Base-by-base conservation (phyloP, 495 filamentous ascomycete species). In the Talaromyces thailandensis region DNA sequence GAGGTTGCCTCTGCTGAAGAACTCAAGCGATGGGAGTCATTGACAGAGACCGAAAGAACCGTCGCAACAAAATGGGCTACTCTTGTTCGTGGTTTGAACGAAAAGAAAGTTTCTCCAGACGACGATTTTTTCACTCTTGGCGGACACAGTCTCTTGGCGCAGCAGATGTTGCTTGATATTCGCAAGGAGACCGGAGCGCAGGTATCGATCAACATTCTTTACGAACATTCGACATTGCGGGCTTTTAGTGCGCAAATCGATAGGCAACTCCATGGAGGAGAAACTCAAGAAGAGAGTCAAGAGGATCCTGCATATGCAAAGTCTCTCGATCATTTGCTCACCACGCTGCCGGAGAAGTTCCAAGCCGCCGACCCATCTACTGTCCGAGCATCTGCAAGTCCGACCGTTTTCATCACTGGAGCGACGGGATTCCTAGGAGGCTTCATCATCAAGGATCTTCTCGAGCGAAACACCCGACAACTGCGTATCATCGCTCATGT, bases 381-480 rank as follows among this genome's bases (percentile, higher is more conserved):
- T 7, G 40, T 61, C 2, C 59, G 59, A 24, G 62, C 52, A 43
- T 58, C 57, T 48, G 24, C 61, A 52, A 21, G 75, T 43, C 69
- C 80, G 5, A 92, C 86, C 0, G 77, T 93, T 21, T 88, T 98
- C 69, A 77, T 97, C 6, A 97, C 94, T 14, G 94, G 93, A 31
- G 91, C 89, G 0, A 97, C 94, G 32, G 93, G 93, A 8, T 98
- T 96, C 77, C 73, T 97, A 6, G 94, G 94, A 24, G 85, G 89
- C 0, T 93, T 89, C 64, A 82, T 97, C 24, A 78, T 98, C 6
- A 81, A 76, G 18, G 90, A 96, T 29, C 71, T 96, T 9, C 79
- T 96, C 0, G 77, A 79, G 12, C 80, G 88, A 37, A 77, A 75
- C 31, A 70, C 76, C 1, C 81, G 80, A n/a, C 72, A 67, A 3